phyloP scores from a whole-genome alignment of 2,329 filamentous ascomycete genomes.

The Iodosphaeria phyllophila region DNA sequence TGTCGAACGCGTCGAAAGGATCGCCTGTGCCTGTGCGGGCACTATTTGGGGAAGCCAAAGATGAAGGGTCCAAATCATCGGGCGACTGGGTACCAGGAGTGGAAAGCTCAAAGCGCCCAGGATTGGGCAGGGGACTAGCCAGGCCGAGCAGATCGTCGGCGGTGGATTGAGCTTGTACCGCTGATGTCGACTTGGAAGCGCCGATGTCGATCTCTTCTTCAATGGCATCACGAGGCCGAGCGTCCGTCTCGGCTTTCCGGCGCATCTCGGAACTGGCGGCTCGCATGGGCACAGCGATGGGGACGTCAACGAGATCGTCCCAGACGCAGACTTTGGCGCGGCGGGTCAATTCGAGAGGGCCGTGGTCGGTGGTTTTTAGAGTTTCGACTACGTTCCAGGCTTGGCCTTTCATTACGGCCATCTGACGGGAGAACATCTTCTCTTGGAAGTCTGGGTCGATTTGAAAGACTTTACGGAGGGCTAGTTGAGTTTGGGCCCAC shows the following conservation, averaged over 20 bases:
- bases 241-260: constrained; percentile 35
- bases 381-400: constrained; percentile 99
- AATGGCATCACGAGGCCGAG: constrained; percentile 25
- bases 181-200: constrained; percentile 37
- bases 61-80: constrained; percentile 12
- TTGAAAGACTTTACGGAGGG: constrained; percentile 72
- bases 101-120: constrained; percentile 55
- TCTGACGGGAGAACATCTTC: constrained; percentile 96
- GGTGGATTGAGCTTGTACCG: constrained; percentile 18
- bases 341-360: constrained; percentile 80
- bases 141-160: constrained; percentile 58
- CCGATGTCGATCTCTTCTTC: constrained; percentile 92
- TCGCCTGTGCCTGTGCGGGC: constrained; percentile 8
- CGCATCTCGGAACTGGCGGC: constrained; percentile 71
- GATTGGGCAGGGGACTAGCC: constrained; percentile 48
- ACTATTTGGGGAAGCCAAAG: constrained; percentile 5
- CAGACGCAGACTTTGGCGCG: constrained; percentile 87
- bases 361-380: constrained; percentile 79
- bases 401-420: constrained; percentile 97
- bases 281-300: constrained; percentile 79
- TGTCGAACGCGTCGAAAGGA: constrained; percentile 9
- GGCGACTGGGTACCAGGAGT: constrained; percentile 22
- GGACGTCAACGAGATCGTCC: constrained; percentile 94
- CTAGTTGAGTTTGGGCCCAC: constrained; percentile 90
- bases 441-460: constrained; percentile 94